These are phyloP conservation scores for Leccinum subgranulosum DNA, from an alignment of 768 basidiomycete genomes.

Conservation along the genomic window DNA sequence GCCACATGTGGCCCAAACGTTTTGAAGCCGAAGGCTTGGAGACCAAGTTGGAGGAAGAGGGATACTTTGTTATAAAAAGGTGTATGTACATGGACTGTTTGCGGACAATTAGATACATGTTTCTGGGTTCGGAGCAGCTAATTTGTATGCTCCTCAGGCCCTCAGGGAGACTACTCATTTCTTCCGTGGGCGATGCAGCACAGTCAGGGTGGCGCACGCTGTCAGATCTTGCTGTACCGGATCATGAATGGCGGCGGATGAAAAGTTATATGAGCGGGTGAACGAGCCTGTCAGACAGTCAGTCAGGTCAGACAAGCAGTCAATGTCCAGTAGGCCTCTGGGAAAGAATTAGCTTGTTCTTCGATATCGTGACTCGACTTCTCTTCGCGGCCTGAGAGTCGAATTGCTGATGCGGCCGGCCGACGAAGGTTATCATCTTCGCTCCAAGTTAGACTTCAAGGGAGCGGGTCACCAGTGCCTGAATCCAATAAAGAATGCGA, in stretches of 20 bases:
- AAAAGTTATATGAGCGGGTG: not conserved
- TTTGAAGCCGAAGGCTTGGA: too few species aligned
- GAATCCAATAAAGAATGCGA: constrained; percentile 19
- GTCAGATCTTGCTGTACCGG: not conserved
- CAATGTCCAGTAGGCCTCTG: not conserved
- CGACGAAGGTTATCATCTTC: constrained; percentile 27
- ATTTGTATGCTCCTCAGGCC: not conserved
- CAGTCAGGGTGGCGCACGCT: not conserved
- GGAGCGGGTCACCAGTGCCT: not conserved
- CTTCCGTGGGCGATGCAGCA: not conserved
- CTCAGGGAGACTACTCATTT: not conserved
- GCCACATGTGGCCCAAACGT: too few species aligned
- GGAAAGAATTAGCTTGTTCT: not conserved
- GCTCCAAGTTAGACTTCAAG: constrained; percentile 10
- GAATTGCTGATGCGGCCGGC: constrained; percentile 13
- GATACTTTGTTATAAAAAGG: not conserved
- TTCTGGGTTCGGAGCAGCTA: not conserved
- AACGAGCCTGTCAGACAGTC: not conserved
- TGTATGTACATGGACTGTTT: not conserved
- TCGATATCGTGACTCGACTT: constrained; percentile 5
- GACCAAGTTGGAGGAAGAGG: not conserved
- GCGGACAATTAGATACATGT: not conserved
- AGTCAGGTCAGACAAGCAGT: too few species aligned
- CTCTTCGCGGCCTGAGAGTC: constrained; percentile 13
- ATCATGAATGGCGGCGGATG: not conserved